Evolutionary conservation across 1,284 basidiomycete genomes (phyloP), one percentile per base, ranked within the genome.

Genomic region (Puccinia polysora): DNA sequence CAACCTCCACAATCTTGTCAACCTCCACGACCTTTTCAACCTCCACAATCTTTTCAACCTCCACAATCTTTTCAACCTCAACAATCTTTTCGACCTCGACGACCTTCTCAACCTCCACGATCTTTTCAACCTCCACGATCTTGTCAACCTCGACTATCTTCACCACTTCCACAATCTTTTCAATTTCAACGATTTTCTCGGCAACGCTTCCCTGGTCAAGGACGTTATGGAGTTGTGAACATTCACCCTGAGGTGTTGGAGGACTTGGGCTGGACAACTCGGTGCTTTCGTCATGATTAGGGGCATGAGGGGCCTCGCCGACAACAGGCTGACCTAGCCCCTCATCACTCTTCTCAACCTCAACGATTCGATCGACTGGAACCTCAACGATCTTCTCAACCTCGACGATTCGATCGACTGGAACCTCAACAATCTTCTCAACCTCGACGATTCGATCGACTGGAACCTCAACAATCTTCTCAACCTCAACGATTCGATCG

Each of bases 1-100:
- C 75, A 36, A 77, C 73, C 28, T 77, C 76, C 43, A 77, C 74
- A n/a, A 88, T 82, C 43, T 84, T 85, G 78, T 86, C 84, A 60
- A 84, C 82, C 53, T 77, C 78, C 55, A 77, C 76, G 74, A 79
- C 77, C 76, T 75, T 76, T 40, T 76, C 80, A 0, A 73, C 71
- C 15, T 73, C 45, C 36, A 81, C 79, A 7, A 79, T 77, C 73
- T 78, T 78, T 62, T 81, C 79, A 50, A 82, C 40, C 56, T 79
- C 77, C 63, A 77, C 75, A 53, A 77, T 75, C 40, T 74, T 74
- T 28, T 74, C 74, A 32, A 76, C 67, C 49, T 74, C 58, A 25
- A 76, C 75, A 53, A 78, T 77, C 55, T 78, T 76, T 49, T 75
- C 71, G 8, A 78, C 76, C 49, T 78, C 78, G 23, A 72, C 76